Evolutionary conservation across 2,329 filamentous ascomycete genomes (phyloP), one percentile per base, ranked within the genome.

Genomic region (Alternaria angustiovoidea): DNA sequence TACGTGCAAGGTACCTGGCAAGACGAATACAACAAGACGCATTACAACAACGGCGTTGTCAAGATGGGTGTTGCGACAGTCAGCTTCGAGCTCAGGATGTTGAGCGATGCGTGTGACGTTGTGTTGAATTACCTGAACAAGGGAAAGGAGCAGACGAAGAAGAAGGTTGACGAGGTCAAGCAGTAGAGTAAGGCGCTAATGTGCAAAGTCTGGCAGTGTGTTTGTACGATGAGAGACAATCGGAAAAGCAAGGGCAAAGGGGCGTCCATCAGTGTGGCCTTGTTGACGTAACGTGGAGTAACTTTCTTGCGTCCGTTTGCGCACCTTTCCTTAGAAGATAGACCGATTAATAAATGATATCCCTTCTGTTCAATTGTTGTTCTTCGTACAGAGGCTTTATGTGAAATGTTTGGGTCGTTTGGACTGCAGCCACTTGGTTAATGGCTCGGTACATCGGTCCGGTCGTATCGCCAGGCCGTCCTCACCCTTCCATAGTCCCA

Each of bases 1-100:
- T 80, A 80, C 57, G 56, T 80, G 2, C 59, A 76, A 38, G 65
- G 65, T 32, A 79, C 78, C 7, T 80, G 74, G 71, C 63, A 77
- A 30, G 74, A 79, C 47, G 76, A 80, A 70, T 78, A 80, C 68
- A 70, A 67, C 58, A 79, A 79, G 74, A 79, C 76, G 14, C 65
- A 67, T 34, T 75, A 76, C 18, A 64, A 75, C 3, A 71, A 77
- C 18, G 76, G 76, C 11, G 44, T 78, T 12, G 66, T 79, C 39
- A 78, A 75, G 68, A 71, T 67, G 9, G 76, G 73, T 18, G 78
- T 77, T 64, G 77, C 77, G 2, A 53, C 76, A 7, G 64, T 80
- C 30, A 76, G 74, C 66, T 79, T 78, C 11, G 78, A 80, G 74
- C 56, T 80, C 39, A 79, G 77, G 70, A 70, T 80, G 41, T 67